Percentiles rank a stretch among this genome's conserved stretches.
These are phyloP conservation scores for Microdochium nivale DNA, from an alignment of 2,329 filamentous ascomycete genomes.

Conservation along the genomic window DNA sequence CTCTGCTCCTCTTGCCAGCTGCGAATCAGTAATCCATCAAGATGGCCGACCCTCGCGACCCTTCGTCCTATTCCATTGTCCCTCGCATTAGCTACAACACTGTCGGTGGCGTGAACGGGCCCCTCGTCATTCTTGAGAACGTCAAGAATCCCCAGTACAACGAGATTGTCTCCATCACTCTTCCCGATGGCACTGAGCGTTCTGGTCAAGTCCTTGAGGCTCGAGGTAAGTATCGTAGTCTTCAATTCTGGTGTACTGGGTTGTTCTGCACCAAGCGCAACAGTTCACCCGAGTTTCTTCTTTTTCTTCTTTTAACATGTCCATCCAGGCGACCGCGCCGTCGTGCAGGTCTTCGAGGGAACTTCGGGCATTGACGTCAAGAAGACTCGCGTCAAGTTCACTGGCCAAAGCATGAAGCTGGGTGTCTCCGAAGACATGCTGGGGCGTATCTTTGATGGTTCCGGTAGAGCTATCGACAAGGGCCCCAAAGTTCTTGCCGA, in stretches of 20 bases:
- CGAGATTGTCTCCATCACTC: constrained; percentile 92
- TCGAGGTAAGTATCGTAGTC: constrained; percentile 56
- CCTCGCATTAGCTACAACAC: constrained; percentile 87
- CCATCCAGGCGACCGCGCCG: constrained; percentile 70
- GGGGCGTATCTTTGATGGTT: constrained; percentile 97
- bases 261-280: neutral
- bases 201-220: constrained; percentile 96
- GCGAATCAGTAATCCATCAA: constrained; percentile 11
- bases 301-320: constrained; percentile 3
- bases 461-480: constrained; percentile 96
- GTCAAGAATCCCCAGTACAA: constrained; percentile 98
- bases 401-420: constrained; percentile 92
- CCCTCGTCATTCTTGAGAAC: constrained; percentile 95
- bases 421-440: constrained; percentile 99
- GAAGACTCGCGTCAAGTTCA: constrained; percentile 99
- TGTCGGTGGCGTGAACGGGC: constrained; percentile 94
- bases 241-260: no score
- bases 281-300: neutral
- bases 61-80: constrained; percentile 50
- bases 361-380: constrained; percentile 97
- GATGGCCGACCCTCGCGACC: constrained; percentile 50
- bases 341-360: constrained; percentile 98
- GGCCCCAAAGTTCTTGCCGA: constrained; percentile 96
- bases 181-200: constrained; percentile 89
- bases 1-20: constrained; percentile 2